Conservation (phyloP, 2,329 filamentous ascomycete genomes). For the Colletotrichum sojae region DNA sequence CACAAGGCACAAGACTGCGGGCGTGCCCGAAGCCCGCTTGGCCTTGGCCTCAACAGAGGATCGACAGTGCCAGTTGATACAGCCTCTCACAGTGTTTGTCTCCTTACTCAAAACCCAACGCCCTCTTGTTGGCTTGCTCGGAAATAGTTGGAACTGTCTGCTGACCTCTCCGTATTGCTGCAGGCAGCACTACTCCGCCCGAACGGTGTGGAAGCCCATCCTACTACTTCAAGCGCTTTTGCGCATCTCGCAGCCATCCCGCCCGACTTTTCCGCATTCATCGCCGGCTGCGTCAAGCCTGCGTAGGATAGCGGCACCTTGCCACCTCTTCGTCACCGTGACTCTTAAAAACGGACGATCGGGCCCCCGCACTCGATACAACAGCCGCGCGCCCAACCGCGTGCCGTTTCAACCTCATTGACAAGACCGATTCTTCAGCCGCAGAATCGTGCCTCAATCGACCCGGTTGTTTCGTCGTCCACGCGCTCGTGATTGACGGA, state of each 20-base stretch:
- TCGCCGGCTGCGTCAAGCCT: constrained; percentile 5
- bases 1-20: constrained; percentile 16
- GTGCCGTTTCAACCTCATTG: background rate
- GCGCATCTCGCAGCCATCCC: constrained; percentile 25
- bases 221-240: constrained; percentile 4
- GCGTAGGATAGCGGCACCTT: constrained; percentile 28
- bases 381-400: background rate
- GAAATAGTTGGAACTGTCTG: constrained; percentile 24
- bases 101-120: background rate
- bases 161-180: constrained; percentile 11
- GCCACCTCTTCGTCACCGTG: constrained; percentile 5
- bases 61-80: constrained; percentile 23
- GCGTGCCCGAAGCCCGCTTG: constrained; percentile 18
- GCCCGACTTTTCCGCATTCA: constrained; percentile 14
- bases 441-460: constrained; percentile 21
- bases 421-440: constrained; percentile 16
- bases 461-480: background rate
- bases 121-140: constrained; percentile 2
- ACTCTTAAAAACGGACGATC: background rate
- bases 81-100: constrained; percentile 34
- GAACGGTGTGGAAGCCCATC: constrained; percentile 15
- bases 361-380: constrained; percentile 20
- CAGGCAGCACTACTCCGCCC: no score
- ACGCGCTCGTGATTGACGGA: constrained; percentile 31
- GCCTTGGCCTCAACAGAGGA: background rate